These are phyloP conservation scores for Thalassiosira delicatula DNA, from an alignment of 352 stramenopile genomes.

Conservation along the genomic window DNA sequence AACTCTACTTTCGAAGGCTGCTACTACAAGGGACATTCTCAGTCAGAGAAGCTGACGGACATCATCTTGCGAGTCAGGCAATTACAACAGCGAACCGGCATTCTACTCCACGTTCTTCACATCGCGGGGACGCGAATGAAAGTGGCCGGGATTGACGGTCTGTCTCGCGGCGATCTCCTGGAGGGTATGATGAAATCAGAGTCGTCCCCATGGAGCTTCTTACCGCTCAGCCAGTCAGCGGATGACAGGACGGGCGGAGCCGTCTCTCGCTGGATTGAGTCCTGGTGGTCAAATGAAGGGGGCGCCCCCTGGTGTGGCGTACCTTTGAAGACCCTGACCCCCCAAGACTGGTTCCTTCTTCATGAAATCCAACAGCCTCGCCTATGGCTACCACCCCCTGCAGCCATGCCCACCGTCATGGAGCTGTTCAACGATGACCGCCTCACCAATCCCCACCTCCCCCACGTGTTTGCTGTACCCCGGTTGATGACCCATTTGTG, in stretches of 20 bases:
- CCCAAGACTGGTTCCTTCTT: constrained; percentile 50
- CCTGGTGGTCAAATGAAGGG: neutral
- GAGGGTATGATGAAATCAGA: constrained; percentile 1
- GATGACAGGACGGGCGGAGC: neutral
- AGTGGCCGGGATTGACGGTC: constrained; percentile 54
- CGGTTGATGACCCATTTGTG: neutral
- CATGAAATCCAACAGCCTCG: constrained; percentile 41
- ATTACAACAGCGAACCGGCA: no score
- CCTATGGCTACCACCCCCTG: constrained; percentile 61
- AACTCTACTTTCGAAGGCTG: constrained; percentile 57
- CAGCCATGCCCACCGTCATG: constrained; percentile 37
- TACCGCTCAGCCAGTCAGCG: neutral
- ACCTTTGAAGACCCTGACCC: neutral
- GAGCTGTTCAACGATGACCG: constrained; percentile 52
- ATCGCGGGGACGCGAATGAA: constrained; percentile 65
- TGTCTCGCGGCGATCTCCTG: constrained; percentile 41
- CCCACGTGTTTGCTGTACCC: constrained; percentile 57
- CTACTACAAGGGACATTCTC: constrained; percentile 56
- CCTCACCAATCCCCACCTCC: constrained; percentile 46
- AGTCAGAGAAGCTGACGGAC: constrained; percentile 36
- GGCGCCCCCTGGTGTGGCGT: neutral
- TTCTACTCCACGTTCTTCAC: constrained; percentile 52
- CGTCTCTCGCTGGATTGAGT: neutral
- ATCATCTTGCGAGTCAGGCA: constrained; percentile 53
- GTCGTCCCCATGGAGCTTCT: neutral